Base-by-base conservation (phyloP, 345 rosid genomes). In the Rhodamnia argentea region DNA sequence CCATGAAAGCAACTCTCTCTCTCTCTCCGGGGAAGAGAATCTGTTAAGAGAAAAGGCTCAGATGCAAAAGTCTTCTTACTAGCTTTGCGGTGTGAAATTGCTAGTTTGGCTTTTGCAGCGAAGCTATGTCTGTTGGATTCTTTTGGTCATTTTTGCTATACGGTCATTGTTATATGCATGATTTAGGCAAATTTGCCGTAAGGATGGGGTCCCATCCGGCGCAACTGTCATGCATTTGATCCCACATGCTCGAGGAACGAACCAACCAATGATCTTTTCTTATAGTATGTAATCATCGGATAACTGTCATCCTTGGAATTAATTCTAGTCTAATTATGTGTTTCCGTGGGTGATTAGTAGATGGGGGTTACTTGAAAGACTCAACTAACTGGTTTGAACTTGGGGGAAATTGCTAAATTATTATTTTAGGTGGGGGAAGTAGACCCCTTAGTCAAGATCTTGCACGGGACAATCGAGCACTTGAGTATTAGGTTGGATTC, bases 101-200 rank as follows among this genome's bases (percentile, higher is more conserved):
- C 84, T 18, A 70, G 86, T 87, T 92, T 93, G 94, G 90, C 86
- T 74, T 78, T 89, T 88, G 84, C 89, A 86, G 76, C 87, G 93
- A 91, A 92, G 90, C 90, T 82, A 89, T 82, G 74, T 57, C 84
- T 64, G 70, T 88, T 91, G 90, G 86, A 81, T 87, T 89, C 89
- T 89, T 83, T 87, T 87, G 85, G 78, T 78, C 37, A 26, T 85
- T 24, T 85, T 83, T 87, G 88, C 84, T 86, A 52, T 56, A 50
- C 82, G 85, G 89, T 88, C 90, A 82, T 82, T 88, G 88, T 88
- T 83, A 40, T 7, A 9, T 62, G 84, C 84, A 84, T 87, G 83
- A 59, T 87, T 91, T 87, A 88, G 92, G 88, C 22, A 88, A 88
- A 89, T 85, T 84, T 85, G 82, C 86, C 9, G 83, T 24, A 47